Percentiles rank a stretch among this genome's conserved stretches.
phyloP scores from a whole-genome alignment of 2,329 filamentous ascomycete genomes.

The Fusarium aywerte region DNA sequence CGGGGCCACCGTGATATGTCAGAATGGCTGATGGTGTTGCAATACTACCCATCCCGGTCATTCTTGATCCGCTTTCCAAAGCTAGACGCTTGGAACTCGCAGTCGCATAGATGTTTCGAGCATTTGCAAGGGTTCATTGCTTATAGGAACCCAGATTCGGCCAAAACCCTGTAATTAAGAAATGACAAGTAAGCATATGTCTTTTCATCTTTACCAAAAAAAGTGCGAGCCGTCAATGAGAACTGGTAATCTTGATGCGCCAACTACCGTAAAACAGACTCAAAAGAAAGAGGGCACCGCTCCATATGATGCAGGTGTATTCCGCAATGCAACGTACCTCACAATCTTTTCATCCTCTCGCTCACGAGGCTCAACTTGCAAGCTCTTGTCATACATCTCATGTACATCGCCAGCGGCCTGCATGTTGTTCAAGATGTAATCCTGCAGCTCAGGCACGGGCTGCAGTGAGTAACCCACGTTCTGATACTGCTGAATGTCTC shows the following conservation, averaged over 20 bases:
- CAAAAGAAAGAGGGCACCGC: slow-evolving; percentile 38
- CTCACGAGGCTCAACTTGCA: slow-evolving; percentile 92
- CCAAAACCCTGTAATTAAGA: slow-evolving; percentile 62
- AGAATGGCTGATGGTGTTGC: slow-evolving; percentile 6
- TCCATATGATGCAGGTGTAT: slow-evolving; percentile 42
- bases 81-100: slow-evolving; percentile 6
- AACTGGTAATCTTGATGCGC: slow-evolving; percentile 12
- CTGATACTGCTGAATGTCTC: slow-evolving; percentile 98
- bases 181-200: slow-evolving; percentile 39
- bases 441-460: slow-evolving; percentile 89
- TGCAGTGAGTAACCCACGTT: slow-evolving; percentile 96
- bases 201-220: slow-evolving; percentile 21
- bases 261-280: slow-evolving; percentile 16
- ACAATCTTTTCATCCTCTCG: slow-evolving; percentile 99
- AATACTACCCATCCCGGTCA: slow-evolving; percentile 14
- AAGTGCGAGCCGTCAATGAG: slow-evolving; percentile 9
- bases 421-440: slow-evolving; percentile 97
- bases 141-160: slow-evolving; percentile 71
- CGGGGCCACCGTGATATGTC: slow-evolving; percentile 10
- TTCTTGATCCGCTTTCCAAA: slow-evolving; percentile 13
- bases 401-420: slow-evolving; percentile 94
- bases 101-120: slow-evolving; percentile 20
- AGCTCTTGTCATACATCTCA: slow-evolving; percentile 98
- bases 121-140: slow-evolving; percentile 17
- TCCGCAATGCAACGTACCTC: slow-evolving; percentile 72